These are phyloP conservation scores for Penicillium olsonii DNA, from an alignment of 2,329 filamentous ascomycete species.

Conservation along the genomic window DNA sequence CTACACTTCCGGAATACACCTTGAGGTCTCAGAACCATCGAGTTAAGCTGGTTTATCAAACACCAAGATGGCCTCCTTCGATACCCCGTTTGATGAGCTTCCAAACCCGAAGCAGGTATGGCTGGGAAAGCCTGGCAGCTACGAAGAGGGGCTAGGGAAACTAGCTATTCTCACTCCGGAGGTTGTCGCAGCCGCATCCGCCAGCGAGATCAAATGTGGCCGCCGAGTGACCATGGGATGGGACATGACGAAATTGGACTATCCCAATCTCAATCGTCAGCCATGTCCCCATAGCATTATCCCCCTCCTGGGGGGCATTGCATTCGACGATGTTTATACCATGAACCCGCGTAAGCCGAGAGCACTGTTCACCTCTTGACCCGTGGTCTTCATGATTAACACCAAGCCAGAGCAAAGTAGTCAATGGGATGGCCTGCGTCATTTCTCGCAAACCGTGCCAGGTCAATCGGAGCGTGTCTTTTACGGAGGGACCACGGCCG, in stretches of 20 bases:
- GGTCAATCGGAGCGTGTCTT: conserved; percentile 44
- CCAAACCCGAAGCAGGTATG: conserved; percentile 53
- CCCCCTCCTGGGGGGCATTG: conserved; percentile 48
- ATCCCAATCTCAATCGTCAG: conserved; percentile 56
- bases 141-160: conserved; percentile 56
- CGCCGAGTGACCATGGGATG: conserved; percentile 56
- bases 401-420: conserved; percentile 46
- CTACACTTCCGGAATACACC: too few species aligned
- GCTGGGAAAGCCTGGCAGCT: conserved; percentile 47
- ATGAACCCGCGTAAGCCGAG: conserved; percentile 49
- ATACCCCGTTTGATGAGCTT: conserved; percentile 47
- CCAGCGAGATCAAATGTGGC: conserved; percentile 54
- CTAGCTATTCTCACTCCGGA: conserved; percentile 55
- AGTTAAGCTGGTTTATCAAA: too few species aligned
- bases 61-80: conserved; percentile 22
- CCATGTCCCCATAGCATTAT: conserved; percentile 55
- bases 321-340: conserved; percentile 54
- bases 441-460: conserved; percentile 49
- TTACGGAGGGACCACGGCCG: conserved; percentile 51
- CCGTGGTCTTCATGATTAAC: not conserved
- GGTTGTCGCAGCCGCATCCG: conserved; percentile 52
- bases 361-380: not conserved
- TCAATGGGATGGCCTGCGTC: conserved; percentile 55
- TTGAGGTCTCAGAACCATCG: too few species aligned
- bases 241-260: conserved; percentile 59